Evolutionary conservation across 106 monocot species (phyloP), one percentile per base, ranked within the genome.

Genomic region (Alisma plantagoaquatica): DNA sequence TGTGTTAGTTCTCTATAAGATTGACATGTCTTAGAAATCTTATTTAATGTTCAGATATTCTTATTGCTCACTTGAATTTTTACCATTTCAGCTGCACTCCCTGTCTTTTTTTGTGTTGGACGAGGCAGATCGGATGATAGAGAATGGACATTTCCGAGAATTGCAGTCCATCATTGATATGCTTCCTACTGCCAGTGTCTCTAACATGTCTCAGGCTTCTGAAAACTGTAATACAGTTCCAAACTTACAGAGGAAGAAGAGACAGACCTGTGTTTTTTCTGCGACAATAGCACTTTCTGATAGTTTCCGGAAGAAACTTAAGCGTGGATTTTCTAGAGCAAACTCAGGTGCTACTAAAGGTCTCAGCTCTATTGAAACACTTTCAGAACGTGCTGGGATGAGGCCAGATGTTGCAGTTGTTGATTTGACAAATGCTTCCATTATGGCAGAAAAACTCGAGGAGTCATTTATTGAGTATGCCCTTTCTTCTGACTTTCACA

Each of bases 111-210:
- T 98, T 62, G 85, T 98, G 49, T 57, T 98, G 54, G 98, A 98
- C 73, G 98, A 98, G 66, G 98, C 98, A 76, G 98, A 98, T 82
- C 66, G 90, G 44, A 98, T 98, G 98, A 81, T 98, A 60, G 98
- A 90, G 48, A 57, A 45, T 58, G 98, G 98, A 2, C 98, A 98
- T 75, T 90, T 90, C 75, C 75, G 77, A 64, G 98, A 98, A 45
- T 63, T 98, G 35, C 85, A 90, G 32, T 90, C 81, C 51, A 98
- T 90, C 45, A 80, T 98, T 70, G 90, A 90, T 58, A 74, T 90
- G 82, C 81, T 98, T 46, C 96, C 96, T 10, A 46, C 70, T 14
- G 29, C 44, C 46, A 54, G 58, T 26, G 56, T 58, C 31, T 63
- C 30, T 54, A 23, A 9, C 31, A 56, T 51, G 15, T 64, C 63